Evolutionary conservation across 1,284 basidiomycete species (phyloP), one percentile per base, ranked within the genome.

Genomic region (Leccinum pachyderme): DNA sequence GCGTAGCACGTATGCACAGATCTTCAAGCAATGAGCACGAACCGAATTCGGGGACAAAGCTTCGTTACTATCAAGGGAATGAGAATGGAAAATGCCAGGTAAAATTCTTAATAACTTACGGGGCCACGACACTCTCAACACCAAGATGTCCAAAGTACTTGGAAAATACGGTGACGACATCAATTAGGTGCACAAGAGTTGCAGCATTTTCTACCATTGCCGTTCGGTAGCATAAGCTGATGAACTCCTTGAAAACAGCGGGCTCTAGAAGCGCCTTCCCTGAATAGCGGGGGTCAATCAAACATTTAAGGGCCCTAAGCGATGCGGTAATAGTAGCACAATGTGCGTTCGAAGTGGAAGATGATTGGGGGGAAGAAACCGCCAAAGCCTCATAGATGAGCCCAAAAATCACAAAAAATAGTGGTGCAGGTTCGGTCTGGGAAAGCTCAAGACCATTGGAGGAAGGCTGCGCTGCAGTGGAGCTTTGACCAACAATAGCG

Each of bases 361-460:
- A 72, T 27, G 83, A 76, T 59, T 87, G 79, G 33, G 85, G 73
- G 1, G 87, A 82, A 2, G 87, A 81, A 2, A 83, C 81, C 1
- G 89, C 86, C 9, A 98, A 77, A 0, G 92, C 86, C 70, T 99
- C 96, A 61, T 93, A 98, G 0, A 96, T 88, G 22, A 99, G 81
- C 11, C 96, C 96, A 66, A 97, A 98, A 11, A 98, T 71, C 13
- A 93, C 81, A 72, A 88, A 94, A 74, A 98, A 98, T 72, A 93
- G 86, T 7, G 86, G 78, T 0, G 86, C 80, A 0, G 95, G 93
- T 56, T 94, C 91, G 24, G 83, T 77, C 11, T 81, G 78, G n/a
- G 67, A 51, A n/a, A 53, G 54, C 13, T 43, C 51, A 22, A 51
- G 31, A 43, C 62, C 63, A 27, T 72, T 74, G 0, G 64, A 55